phyloP scores from a whole-genome alignment of 371 early-diverging fungal species.

The Mucor indicus region DNA sequence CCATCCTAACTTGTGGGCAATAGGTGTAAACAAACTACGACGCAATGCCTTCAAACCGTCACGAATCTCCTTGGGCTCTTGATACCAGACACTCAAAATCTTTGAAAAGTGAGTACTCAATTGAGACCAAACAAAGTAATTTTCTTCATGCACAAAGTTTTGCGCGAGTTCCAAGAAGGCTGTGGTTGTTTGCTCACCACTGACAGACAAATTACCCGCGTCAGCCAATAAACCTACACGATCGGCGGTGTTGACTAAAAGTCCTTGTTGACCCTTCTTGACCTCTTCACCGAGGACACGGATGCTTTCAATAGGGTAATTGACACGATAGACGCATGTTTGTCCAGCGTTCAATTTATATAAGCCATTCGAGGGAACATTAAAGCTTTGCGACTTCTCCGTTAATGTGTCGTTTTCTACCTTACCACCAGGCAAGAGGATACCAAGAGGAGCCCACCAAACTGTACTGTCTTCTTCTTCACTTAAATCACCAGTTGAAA shows the following conservation, averaged over 20 bases:
- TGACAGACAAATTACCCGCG: slow-evolving; percentile 53
- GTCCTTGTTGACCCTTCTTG: slow-evolving; percentile 47
- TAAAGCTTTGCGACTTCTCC: slow-evolving; percentile 43
- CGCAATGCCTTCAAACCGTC: slow-evolving; percentile 48
- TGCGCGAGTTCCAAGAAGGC: slow-evolving; percentile 54
- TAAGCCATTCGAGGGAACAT: slow-evolving; percentile 37
- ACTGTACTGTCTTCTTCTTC: slow-evolving; percentile 60
- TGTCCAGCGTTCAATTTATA: slow-evolving; percentile 60
- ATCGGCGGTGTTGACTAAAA: slow-evolving; percentile 56
- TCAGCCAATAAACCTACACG: slow-evolving; percentile 75
- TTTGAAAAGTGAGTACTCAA: slow-evolving; percentile 50
- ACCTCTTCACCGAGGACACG: slow-evolving; percentile 50
- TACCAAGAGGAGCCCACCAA: slow-evolving; percentile 64
- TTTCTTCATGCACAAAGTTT: slow-evolving; percentile 45
- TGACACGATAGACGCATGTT: slow-evolving; percentile 66
- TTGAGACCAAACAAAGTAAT: slow-evolving; percentile 54
- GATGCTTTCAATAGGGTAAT: slow-evolving; percentile 62
- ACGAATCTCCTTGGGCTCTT: slow-evolving; percentile 43
- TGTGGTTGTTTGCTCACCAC: slow-evolving; percentile 55
- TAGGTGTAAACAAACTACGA: slow-evolving; percentile 53
- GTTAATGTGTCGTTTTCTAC: slow-evolving; percentile 37
- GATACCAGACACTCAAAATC: slow-evolving; percentile 52
- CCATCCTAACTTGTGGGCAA: slow-evolving; percentile 63
- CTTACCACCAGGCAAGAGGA: slow-evolving; percentile 29
- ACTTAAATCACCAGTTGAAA: slow-evolving; percentile 73